Evolutionary conservation across 1,139 yeast species (phyloP), one percentile per base, ranked within the genome.

Genomic region (Taiozyma sp.): DNA sequence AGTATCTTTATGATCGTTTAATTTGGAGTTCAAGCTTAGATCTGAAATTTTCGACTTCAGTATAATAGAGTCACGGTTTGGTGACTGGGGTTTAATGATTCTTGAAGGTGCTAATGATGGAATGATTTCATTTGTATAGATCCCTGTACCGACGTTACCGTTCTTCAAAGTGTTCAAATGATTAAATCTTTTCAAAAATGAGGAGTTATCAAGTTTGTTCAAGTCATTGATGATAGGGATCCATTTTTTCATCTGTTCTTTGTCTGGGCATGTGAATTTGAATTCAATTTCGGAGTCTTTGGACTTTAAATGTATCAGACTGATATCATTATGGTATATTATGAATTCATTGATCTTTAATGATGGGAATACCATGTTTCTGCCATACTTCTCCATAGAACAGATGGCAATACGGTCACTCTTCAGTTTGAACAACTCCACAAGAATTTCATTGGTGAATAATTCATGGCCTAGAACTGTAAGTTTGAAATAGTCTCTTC

Each of bases 301-400:
- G 14, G 46, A 16, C 1, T 39, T 10, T 14, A 59, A 13, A 14
- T 40, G 47, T 44, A 54, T 53, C 23, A 43, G 47, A n/a, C 50
- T 46, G 3, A 48, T 16, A 46, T 60, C 60, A 36, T 63, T 58
- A 28, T 56, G 51, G 14, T 43, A 38, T 2, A 65, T 32, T 0
- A 32, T 29, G 23, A 60, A 55, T 44, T 70, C 74, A 9, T 59
- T 52, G 8, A 54, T 48, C 41, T 63, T 63, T 29, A 74, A 52
- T 14, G 70, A 69, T 23, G 76, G 72, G 51, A 71, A 71, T 50
- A 72, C 45, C 43, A 73, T 51, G 10, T 66, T 58, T 48, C 70
- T 63, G 4, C 70, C 70, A 28, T 60, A 52, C 1, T 52, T 32
- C 34, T 62, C 61, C 14, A 67, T 58, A 2, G 60, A 56, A 45